Base-by-base conservation (phyloP, 441 rosid species). In the Corymbia calophylla region DNA sequence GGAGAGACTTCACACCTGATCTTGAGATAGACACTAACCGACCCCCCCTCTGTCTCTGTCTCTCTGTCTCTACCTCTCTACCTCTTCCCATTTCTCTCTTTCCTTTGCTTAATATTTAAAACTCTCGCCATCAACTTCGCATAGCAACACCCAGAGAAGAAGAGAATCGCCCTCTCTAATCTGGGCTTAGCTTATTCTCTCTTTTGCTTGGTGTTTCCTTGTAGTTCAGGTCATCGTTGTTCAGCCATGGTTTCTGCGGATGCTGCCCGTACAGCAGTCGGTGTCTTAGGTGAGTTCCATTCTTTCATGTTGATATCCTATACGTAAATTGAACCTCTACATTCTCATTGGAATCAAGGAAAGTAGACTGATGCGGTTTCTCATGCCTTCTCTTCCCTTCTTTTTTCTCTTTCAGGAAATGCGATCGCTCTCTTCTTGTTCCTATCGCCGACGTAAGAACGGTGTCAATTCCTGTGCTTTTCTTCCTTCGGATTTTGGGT, bases 381-480 rank as follows among this genome's bases (percentile, higher is more conserved):
- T 31, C 56, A 31, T 32, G 39, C 31, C 85, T 56, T 70, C 82
- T 49, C 81, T 88, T 64, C 88, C 55, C 31, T 89, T 92, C 51
- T 88, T 88, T 92, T 87, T 64, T 27, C n/a, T 86, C 39, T 53
- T 54, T 53, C 95, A 97, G 99, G 99, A 85, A 97, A 97, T 89
- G 64, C 89, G 89, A 96, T 96, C 92, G 92, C 99, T 5, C 92
- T 97, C 90, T 92, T 94, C 92, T 86, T 97, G 94, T 97, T 97
- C 94, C 87, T 96, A 87, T 97, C 99, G n/a, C 99, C 99, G 9
- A 93, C 92, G 99, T 96, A 95, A 95, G 90, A 86, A 35, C 49
- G 6, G 51, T 44, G 84, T 77, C 84, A 1, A 77, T 39, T 47
- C n/a, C 11, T 44, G 51, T 77, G 84, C 23, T 23, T 58, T 35